These are phyloP conservation scores for Misopates orontium DNA, from an alignment of 257 asterid genomes.

Conservation along the genomic window DNA sequence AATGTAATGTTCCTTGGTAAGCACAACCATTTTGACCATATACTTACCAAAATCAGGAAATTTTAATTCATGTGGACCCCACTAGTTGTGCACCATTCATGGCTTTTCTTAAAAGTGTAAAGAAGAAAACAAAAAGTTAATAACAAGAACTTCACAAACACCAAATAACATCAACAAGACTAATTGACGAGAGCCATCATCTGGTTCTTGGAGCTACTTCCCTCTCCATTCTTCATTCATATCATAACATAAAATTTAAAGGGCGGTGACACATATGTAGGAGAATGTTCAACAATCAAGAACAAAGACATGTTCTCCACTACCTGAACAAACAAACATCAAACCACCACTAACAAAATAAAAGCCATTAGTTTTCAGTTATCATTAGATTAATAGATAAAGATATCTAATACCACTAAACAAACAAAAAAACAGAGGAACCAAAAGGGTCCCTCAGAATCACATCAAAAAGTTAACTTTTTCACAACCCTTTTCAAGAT, in stretches of 20 bases:
- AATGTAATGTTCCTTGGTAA: background rate
- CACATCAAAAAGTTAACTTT: conserved; percentile 29
- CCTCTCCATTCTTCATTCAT: no score
- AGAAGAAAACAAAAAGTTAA: background rate
- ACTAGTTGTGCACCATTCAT: background rate
- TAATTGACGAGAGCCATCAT: no score
- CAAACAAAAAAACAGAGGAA: conserved; percentile 11
- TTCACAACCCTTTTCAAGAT: conserved; percentile 11
- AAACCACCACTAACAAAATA: background rate
- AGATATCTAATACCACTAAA: background rate
- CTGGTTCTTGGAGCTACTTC: no score
- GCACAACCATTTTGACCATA: conserved; percentile 12
- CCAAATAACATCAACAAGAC: background rate
- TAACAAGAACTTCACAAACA: conserved; percentile 6
- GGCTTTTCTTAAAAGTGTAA: conserved; percentile 11
- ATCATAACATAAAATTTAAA: no score
- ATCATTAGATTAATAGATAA: no score
- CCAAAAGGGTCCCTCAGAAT: conserved; percentile 16
- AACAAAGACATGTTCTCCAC: conserved; percentile 10
- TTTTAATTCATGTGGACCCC: conserved; percentile 11
- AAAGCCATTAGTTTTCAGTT: no score
- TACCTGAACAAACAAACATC: background rate
- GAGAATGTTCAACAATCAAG: background rate
- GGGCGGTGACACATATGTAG: background rate
- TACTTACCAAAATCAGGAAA: background rate